These are phyloP conservation scores for Xerocomellus chrysenteron DNA, from an alignment of 768 basidiomycete species.

Conservation along the genomic window DNA sequence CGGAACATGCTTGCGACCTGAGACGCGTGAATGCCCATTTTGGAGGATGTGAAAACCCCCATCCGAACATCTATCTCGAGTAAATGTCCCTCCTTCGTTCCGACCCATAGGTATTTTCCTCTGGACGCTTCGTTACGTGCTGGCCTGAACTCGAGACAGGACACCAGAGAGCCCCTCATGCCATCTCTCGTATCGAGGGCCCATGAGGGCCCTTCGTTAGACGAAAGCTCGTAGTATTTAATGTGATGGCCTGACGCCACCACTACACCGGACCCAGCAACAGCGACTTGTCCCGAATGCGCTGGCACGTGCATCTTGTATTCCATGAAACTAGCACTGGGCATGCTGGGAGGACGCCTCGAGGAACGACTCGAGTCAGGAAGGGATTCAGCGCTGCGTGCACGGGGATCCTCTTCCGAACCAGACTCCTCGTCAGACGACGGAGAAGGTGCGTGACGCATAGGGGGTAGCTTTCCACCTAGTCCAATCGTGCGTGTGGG, in stretches of 20 bases:
- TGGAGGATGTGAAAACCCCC: constrained; percentile 55
- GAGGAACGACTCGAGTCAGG: constrained; percentile 73
- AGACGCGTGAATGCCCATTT: constrained; percentile 61
- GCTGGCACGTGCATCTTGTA: constrained; percentile 54
- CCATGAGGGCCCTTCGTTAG: constrained; percentile 45
- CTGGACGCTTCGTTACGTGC: constrained; percentile 43
- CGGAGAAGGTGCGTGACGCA: constrained; percentile 46
- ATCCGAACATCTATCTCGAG: constrained; percentile 76
- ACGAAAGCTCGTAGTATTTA: constrained; percentile 59
- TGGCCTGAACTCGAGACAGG: constrained; percentile 76
- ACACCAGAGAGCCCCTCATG: constrained; percentile 67
- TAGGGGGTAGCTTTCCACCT: constrained; percentile 68
- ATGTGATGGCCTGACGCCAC: constrained; percentile 59
- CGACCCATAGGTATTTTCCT: constrained; percentile 76
- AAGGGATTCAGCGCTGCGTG: constrained; percentile 49
- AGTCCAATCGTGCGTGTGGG: constrained; percentile 71
- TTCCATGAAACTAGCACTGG: constrained; percentile 37
- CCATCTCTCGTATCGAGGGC: constrained; percentile 63
- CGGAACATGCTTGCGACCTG: constrained; percentile 74
- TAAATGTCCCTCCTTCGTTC: constrained; percentile 87
- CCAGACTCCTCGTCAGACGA: constrained; percentile 54
- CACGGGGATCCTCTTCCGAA: constrained; percentile 57
- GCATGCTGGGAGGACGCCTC: constrained; percentile 43
- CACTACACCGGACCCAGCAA: constrained; percentile 58
- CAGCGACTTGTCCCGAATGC: constrained; percentile 51